Conservation (phyloP, 129 eudicot genomes). For the Centaurea solstitialis region DNA sequence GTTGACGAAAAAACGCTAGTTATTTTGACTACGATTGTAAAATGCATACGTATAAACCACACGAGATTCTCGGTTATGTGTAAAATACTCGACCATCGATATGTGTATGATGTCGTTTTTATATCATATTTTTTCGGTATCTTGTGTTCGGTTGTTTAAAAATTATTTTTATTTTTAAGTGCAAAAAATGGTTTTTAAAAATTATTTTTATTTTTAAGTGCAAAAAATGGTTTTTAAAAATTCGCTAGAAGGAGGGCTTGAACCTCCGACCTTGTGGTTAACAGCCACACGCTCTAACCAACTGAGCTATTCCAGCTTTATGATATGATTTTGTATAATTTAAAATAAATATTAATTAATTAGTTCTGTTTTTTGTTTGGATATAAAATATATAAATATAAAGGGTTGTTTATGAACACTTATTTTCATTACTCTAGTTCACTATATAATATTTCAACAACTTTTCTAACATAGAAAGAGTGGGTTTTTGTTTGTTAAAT, state of each 20-base stretch:
- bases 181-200: not conserved
- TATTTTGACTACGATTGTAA: constrained; percentile 32
- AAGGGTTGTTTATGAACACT: not conserved
- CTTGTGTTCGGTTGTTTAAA: not conserved
- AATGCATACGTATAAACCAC: not conserved
- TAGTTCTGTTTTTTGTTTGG: not conserved
- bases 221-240: not conserved
- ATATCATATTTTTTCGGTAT: not conserved
- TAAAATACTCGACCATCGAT: not conserved
- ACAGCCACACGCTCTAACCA: constrained; percentile 99
- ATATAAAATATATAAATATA: not conserved
- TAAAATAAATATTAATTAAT: not conserved
- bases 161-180: too few relatives aligned
- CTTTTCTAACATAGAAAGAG: too few relatives aligned
- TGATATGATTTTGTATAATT: not conserved
- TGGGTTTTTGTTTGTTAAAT: too few relatives aligned
- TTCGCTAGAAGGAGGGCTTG: constrained; percentile 83
- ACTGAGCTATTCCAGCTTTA: constrained; percentile 90
- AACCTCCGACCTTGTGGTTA: constrained; percentile 99
- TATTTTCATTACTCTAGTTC: too few relatives aligned
- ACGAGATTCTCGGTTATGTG: not conserved
- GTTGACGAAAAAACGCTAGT: too few relatives aligned
- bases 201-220: too few relatives aligned
- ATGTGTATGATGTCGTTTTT: not conserved
- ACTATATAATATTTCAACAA: too few relatives aligned